Base-by-base conservation (phyloP, 1,284 basidiomycete species). In the Nidula niveotomentosa region DNA sequence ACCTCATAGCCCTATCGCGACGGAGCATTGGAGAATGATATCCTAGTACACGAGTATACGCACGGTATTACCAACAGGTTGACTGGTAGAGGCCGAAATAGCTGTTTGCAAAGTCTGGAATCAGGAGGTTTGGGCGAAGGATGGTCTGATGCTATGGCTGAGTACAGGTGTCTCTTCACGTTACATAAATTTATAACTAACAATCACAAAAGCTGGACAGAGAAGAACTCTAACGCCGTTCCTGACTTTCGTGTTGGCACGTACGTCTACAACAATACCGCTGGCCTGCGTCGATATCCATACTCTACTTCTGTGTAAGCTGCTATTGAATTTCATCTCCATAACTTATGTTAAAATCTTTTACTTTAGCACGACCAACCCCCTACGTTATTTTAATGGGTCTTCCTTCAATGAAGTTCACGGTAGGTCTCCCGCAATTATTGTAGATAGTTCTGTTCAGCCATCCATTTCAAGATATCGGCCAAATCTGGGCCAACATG, bases 401-500 rank as follows among this genome's bases (percentile, higher is more conserved):
- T 57, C 60, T 39, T 63, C 57, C 5, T 62, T 72, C 34, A 71
- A 58, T 49, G 74, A 76, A 57, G 71, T 74, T 43, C 74, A 78
- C 62, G 59, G 67, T 73, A 59, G 48, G 64, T 58, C 23, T 23
- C 23, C 23, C 23, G 23, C 23, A 33, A 10, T n/a, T 39, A 49
- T 13, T 39, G 6, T 35, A 18, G 4, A 30, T 18, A 18, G 10
- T 8, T 53, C 23, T 13, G 30, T 33, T 18, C 18, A n/a, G 49
- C 41, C 15, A 34, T 2, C 36, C 5, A 12, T 17, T 2, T 36
- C 8, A 36, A 77, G 76, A 67, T 41, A 77, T 80, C 51, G 78
- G 78, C 36, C 74, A 81, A 59, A 73, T 80, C 48, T 80, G 79
- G 80, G 79, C 80, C 30, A 81, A 81, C 69, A 73, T 75, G 5